Base-by-base conservation (phyloP, 2,329 filamentous ascomycete species). In the Exophiala spinifera region DNA sequence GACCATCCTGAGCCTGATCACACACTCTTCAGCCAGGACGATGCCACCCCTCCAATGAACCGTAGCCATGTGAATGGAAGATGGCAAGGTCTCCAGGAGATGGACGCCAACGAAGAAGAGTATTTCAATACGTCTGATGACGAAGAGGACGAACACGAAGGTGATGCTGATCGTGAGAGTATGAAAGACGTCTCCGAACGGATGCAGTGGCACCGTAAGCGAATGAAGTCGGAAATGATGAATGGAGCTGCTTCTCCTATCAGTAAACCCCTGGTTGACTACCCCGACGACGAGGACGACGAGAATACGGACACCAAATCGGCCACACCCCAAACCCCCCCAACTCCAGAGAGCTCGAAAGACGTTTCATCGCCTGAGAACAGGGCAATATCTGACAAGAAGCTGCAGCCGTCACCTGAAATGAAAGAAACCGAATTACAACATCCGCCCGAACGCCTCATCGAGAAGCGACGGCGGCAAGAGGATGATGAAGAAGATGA, bases 111-210 rank as follows among this genome's bases (percentile, higher is more conserved):
- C 10, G 89, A 96, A 69, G 92, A 96, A 65, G 90, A 92, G 40
- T 99, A 97, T 70, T 97, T 95, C 80, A 92, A 95, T 65, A 84
- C 82, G 0, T 90, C 88, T 1, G 91, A 96, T 63, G 89, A 94
- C 44, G 87, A 91, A 56, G 91, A 96, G 5, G 89, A 90, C 11
- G 76, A 85, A 58, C 75, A 70, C 63, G 56, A 65, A 10, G 63
- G 63, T 19, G 53, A 48, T 62, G 67, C 50, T 6, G 53, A 59
- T 4, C 46, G 51, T 20, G 56, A 61, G 23, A 42, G 49, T 25
- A 45, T 31, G 23, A 54, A 55, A 20, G 49, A 57, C n/a, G 49
- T 59, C 10, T 54, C 55, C 15, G 59, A 61, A 25, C 34, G 54
- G 17, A 60, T 60, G 56, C 55, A 59, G 25, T 61, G 58, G 55